phyloP scores from a whole-genome alignment of 495 filamentous ascomycete genomes.

The Aspergillus sclerotioniger region DNA sequence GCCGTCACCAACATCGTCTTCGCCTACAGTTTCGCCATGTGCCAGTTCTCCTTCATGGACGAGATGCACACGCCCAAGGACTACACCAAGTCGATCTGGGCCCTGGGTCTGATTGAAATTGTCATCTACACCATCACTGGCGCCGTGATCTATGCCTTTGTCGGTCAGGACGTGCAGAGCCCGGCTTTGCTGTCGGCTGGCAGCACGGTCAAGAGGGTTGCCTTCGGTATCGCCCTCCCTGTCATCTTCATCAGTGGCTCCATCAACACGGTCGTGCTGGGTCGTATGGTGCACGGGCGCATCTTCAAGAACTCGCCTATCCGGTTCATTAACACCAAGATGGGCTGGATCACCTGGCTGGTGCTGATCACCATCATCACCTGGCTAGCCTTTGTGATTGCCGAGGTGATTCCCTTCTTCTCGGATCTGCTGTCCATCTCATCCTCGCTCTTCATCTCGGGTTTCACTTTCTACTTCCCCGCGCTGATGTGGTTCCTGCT shows the following conservation, averaged over 20 bases:
- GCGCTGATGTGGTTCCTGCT: slow-evolving; percentile 64
- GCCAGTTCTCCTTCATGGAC: slow-evolving; percentile 69
- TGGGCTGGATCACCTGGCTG: slow-evolving; percentile 58
- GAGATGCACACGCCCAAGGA: slow-evolving; percentile 69
- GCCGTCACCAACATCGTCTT: slow-evolving; percentile 72
- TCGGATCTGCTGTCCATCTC: slow-evolving; percentile 57
- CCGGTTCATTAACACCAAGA: slow-evolving; percentile 57
- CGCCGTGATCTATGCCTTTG: slow-evolving; percentile 65
- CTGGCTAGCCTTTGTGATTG: slow-evolving; percentile 61
- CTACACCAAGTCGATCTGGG: slow-evolving; percentile 59
- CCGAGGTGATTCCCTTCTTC: slow-evolving; percentile 68
- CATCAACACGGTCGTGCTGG: slow-evolving; percentile 59
- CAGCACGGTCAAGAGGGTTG: slow-evolving; percentile 57
- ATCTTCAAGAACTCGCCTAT: slow-evolving; percentile 53
- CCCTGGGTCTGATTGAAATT: slow-evolving; percentile 58
- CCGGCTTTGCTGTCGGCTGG: slow-evolving; percentile 66
- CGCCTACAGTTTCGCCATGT: slow-evolving; percentile 61
- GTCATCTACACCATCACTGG: slow-evolving; percentile 66
- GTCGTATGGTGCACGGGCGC: slow-evolving; percentile 59
- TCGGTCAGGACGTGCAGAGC: slow-evolving; percentile 60
- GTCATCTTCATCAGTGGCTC: slow-evolving; percentile 67
- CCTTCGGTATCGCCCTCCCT: slow-evolving; percentile 70
- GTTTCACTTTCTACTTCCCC: slow-evolving; percentile 65
- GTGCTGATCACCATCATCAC: slow-evolving; percentile 51
- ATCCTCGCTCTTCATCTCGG: slow-evolving; percentile 61